Evolutionary conservation across 2,329 filamentous ascomycete genomes (phyloP).

Genomic region (Fusarium sp.): DNA sequence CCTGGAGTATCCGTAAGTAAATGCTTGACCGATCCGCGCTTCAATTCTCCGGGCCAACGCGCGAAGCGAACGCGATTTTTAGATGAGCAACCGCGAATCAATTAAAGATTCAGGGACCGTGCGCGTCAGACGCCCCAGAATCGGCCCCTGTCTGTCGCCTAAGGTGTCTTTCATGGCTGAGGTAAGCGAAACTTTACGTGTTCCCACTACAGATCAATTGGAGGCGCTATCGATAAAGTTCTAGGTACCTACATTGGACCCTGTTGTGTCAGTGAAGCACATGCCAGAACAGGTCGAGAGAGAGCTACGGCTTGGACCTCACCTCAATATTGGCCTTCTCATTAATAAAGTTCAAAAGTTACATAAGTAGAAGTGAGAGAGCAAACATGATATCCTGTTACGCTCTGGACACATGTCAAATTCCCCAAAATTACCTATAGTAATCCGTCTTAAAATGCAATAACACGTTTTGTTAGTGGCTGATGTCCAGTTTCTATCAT

Average conservation of each 20-base stretch:
- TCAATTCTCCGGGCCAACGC: slow-evolving; percentile 38
- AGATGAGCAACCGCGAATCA: slow-evolving; percentile 33
- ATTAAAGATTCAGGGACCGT: slow-evolving; percentile 42
- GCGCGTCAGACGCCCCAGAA: not conserved
- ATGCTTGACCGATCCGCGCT: slow-evolving; percentile 34
- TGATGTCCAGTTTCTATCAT: slow-evolving; percentile 19
- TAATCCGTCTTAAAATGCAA: not conserved
- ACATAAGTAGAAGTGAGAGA: not conserved
- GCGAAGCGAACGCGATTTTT: slow-evolving; percentile 32
- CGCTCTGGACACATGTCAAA: not conserved
- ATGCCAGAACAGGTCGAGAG: not conserved
- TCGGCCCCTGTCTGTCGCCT: not conserved
- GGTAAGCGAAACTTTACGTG: slow-evolving; percentile 7
- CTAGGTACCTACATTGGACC: not conserved
- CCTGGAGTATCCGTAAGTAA: slow-evolving; percentile 11
- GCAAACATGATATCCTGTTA: not conserved
- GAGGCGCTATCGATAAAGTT: not conserved
- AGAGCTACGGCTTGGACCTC: not conserved
- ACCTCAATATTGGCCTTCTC: not conserved
- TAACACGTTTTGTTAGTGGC: slow-evolving; percentile 23
- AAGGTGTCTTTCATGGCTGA: not conserved
- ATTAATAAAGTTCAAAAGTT: not conserved
- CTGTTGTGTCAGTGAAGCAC: not conserved
- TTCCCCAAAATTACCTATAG: not conserved
- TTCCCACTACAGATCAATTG: slow-evolving; percentile 1